These are phyloP conservation scores for Penicillium cataractarum DNA, from an alignment of 495 filamentous ascomycete species.

Conservation along the genomic window DNA sequence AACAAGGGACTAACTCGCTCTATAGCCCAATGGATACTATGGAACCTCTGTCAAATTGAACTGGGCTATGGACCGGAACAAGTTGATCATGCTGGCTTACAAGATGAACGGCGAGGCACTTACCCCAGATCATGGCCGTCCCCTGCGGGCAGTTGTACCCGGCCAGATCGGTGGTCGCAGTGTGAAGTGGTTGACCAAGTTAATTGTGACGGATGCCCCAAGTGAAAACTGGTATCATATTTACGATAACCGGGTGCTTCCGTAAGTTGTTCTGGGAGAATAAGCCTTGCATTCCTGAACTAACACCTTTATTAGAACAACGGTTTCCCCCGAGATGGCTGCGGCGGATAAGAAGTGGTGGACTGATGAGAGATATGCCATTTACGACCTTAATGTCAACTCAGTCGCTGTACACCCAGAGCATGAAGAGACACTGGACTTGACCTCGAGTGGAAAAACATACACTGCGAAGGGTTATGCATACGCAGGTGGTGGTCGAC, in stretches of 20 bases:
- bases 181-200: slow-evolving; percentile 91
- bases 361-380: slow-evolving; percentile 91
- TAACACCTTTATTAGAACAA: slow-evolving; percentile 55
- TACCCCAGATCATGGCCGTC: slow-evolving; percentile 85
- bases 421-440: slow-evolving; percentile 72
- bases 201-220: slow-evolving; percentile 76
- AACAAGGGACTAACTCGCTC: slow-evolving; percentile 17
- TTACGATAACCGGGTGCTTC: slow-evolving; percentile 90
- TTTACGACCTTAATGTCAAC: slow-evolving; percentile 91
- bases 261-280: slow-evolving; percentile 46
- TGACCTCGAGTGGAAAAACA: slow-evolving; percentile 48
- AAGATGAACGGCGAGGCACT: slow-evolving; percentile 91
- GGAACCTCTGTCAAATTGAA: slow-evolving; percentile 87
- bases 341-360: slow-evolving; percentile 77
- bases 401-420: slow-evolving; percentile 81
- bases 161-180: slow-evolving; percentile 94
- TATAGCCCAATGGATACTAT: slow-evolving; percentile 83
- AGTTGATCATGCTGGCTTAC: slow-evolving; percentile 87
- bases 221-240: slow-evolving; percentile 98
- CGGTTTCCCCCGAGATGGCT: slow-evolving; percentile 81
- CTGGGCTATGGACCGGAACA: slow-evolving; percentile 84
- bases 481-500: slow-evolving; percentile 86
- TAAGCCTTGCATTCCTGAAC: not conserved
- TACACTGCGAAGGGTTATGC: slow-evolving; percentile 84
- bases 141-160: slow-evolving; percentile 82